Percentiles rank a stretch among this genome's conserved stretches.
These are phyloP conservation scores for Hansenula lynferdii DNA, from an alignment of 1,139 yeast species.

Conservation along the genomic window DNA sequence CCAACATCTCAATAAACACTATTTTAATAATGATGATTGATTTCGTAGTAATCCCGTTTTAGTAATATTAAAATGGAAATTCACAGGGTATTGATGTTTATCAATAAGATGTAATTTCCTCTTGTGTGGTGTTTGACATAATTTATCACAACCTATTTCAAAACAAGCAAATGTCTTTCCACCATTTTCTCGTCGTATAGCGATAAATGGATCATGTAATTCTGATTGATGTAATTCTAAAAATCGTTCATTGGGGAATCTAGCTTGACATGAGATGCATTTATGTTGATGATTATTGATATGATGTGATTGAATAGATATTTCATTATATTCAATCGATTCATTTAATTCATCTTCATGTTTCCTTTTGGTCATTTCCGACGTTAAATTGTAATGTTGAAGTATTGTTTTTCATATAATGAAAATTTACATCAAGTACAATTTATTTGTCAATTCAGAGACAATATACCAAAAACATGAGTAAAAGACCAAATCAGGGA, in stretches of 20 bases:
- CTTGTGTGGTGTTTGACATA: slow-evolving; percentile 31
- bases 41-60: slow-evolving; percentile 25
- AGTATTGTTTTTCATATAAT: no score
- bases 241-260: slow-evolving; percentile 36
- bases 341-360: neutral
- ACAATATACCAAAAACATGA: neutral
- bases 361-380: neutral
- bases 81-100: slow-evolving; percentile 44
- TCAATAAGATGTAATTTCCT: slow-evolving; percentile 44
- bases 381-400: no score
- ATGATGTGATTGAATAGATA: neutral
- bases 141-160: slow-evolving; percentile 30
- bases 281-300: neutral
- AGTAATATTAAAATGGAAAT: slow-evolving; percentile 36
- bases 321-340: neutral
- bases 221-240: slow-evolving; percentile 48
- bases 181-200: slow-evolving; percentile 33
- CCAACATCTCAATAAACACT: no score
- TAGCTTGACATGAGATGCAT: slow-evolving; percentile 38
- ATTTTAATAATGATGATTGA: slow-evolving; percentile 23
- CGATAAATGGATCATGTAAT: slow-evolving; percentile 46
- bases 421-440: no score
- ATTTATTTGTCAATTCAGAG: no score
- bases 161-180: slow-evolving; percentile 39
- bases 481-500: neutral